phyloP scores from a whole-genome alignment of 306 rosid species.

The Pueraria montana region DNA sequence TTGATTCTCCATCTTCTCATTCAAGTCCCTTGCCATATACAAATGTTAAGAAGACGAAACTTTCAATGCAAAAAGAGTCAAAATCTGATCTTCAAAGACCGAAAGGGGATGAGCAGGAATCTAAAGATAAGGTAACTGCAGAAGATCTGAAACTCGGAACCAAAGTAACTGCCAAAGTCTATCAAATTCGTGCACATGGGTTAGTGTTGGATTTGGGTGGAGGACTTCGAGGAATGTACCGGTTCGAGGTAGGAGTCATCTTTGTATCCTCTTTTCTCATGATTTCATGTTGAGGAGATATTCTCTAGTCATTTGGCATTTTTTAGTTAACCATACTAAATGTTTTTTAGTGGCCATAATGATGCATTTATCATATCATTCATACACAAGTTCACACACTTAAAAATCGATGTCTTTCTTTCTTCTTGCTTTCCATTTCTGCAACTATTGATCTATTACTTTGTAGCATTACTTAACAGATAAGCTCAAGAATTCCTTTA shows the following conservation, averaged over 20 bases:
- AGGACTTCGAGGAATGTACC: constrained; percentile 87
- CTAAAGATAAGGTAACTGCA: constrained; percentile 52
- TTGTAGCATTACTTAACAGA: not conserved
- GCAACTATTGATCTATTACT: constrained; percentile 23
- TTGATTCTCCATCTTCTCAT: constrained; percentile 49
- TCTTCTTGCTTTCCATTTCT: constrained; percentile 13
- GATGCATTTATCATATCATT: constrained; percentile 25
- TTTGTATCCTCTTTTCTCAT: constrained; percentile 17
- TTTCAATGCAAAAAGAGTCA: constrained; percentile 46
- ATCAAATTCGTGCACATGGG: constrained; percentile 83
- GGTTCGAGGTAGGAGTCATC: constrained; percentile 70
- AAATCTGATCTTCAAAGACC: constrained; percentile 39
- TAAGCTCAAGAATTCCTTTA: not conserved
- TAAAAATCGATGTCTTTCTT: not conserved
- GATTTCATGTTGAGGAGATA: constrained; percentile 12
- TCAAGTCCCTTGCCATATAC: constrained; percentile 47
- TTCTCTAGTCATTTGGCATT: constrained; percentile 22
- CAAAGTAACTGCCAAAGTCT: constrained; percentile 71
- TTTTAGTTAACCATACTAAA: not conserved
- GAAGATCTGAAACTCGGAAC: constrained; percentile 75
- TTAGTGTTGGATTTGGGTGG: constrained; percentile 93
- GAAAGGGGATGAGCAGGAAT: constrained; percentile 45
- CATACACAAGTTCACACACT: not conserved
- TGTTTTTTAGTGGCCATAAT: not conserved
- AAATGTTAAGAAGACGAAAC: constrained; percentile 55